A percentile compares a stretch with the other conserved stretches of the same genome.
Conservation (phyloP, 1,284 basidiomycete genomes). For the Heterobasidion irregulare region DNA sequence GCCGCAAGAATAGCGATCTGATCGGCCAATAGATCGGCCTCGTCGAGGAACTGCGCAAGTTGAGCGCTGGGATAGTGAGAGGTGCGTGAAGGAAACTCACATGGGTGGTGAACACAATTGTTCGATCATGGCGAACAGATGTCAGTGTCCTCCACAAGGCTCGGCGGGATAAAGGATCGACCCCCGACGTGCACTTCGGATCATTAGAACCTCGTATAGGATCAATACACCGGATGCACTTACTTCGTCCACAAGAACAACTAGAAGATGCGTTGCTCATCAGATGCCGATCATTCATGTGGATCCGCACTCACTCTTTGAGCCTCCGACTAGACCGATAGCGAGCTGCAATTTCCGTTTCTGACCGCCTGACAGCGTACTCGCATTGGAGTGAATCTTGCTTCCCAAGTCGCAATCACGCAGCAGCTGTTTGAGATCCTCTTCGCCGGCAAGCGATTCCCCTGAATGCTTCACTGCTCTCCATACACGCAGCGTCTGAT, state of each 20-base stretch:
- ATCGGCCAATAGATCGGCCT: constrained; percentile 74
- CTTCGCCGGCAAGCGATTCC: constrained; percentile 28
- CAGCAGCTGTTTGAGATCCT: constrained; percentile 56
- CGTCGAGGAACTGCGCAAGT: constrained; percentile 55
- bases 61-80: background rate
- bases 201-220: background rate
- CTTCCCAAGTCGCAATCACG: constrained; percentile 62
- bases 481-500: constrained; percentile 71
- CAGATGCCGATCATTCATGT: background rate
- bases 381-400: constrained; percentile 61
- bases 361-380: constrained; percentile 69
- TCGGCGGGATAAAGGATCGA: constrained; percentile 72
- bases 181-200: constrained; percentile 61
- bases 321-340: constrained; percentile 68
- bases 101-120: constrained; percentile 65
- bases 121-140: constrained; percentile 54
- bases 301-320: constrained; percentile 38
- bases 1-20: constrained; percentile 68
- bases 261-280: constrained; percentile 20
- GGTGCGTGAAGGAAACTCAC: constrained; percentile 23
- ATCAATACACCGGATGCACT: background rate
- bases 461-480: constrained; percentile 61
- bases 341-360: constrained; percentile 78
- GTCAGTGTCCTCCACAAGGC: constrained; percentile 72
- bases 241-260: constrained; percentile 67